A percentile compares a stretch with the other conserved stretches of the same genome.
Conservation (phyloP, 2,329 filamentous ascomycete genomes). For the Neofusicoccum parvum region DNA sequence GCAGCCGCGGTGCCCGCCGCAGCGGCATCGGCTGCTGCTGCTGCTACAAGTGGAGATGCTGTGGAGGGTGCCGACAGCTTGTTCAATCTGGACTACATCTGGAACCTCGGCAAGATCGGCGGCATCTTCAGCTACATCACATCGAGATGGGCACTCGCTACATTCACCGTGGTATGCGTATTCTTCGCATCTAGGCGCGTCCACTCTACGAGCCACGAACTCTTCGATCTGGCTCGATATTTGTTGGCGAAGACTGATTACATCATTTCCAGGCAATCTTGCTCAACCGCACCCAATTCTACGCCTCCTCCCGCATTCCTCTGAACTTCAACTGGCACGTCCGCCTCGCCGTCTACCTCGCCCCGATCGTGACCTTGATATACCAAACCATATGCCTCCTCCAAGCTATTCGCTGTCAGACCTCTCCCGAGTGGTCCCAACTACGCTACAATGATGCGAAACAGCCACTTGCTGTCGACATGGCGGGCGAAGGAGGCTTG, state of each 20-base stretch:
- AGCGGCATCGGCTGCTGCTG: constrained; percentile 38
- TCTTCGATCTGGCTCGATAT: neutral
- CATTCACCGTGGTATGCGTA: constrained; percentile 69
- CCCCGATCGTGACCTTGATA: constrained; percentile 70
- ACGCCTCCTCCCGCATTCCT: constrained; percentile 82
- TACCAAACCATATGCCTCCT: constrained; percentile 71
- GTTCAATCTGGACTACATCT: constrained; percentile 26
- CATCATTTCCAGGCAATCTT: constrained; percentile 65
- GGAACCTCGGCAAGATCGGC: constrained; percentile 68
- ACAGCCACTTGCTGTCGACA: constrained; percentile 48
- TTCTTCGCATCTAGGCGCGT: neutral
- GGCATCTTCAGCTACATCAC: constrained; percentile 89
- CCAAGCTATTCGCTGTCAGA: constrained; percentile 90
- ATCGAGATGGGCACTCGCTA: constrained; percentile 88
- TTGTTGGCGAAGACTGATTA: neutral
- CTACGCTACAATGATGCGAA: constrained; percentile 50
- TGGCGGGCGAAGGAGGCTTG: constrained; percentile 63
- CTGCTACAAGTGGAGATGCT: constrained; percentile 32
- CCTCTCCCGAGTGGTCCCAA: constrained; percentile 52
- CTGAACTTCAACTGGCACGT: constrained; percentile 74
- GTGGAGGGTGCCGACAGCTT: constrained; percentile 46
- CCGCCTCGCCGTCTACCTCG: constrained; percentile 68
- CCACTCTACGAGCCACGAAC: neutral
- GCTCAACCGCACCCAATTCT: constrained; percentile 89
- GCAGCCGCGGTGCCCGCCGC: constrained; percentile 47